Evolutionary conservation across 2,329 filamentous ascomycete genomes (phyloP).

Genomic region (Diaporthe velutina): DNA sequence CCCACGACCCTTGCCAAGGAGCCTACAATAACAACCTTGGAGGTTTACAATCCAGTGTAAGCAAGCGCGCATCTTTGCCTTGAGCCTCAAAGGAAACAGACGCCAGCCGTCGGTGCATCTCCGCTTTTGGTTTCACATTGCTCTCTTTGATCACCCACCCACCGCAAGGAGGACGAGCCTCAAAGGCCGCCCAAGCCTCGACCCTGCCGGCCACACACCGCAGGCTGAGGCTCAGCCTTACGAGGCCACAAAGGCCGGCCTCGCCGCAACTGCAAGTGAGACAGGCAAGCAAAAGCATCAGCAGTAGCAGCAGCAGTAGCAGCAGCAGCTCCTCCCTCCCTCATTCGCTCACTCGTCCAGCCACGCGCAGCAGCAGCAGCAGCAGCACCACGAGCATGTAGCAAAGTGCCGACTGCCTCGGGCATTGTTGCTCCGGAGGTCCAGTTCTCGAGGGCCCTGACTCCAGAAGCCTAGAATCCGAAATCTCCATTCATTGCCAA

Average conservation of each 20-base stretch:
- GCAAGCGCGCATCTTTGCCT: neutral
- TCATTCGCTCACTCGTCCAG: neutral
- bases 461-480: constrained; percentile 19
- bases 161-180: constrained; percentile 9
- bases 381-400: neutral
- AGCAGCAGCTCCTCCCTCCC: too few species aligned
- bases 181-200: constrained; percentile 18
- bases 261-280: constrained; percentile 12
- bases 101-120: neutral
- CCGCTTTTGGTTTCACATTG: constrained; percentile 28
- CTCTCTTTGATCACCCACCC: neutral
- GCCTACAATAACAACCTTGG: neutral
- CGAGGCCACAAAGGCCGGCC: constrained; percentile 22
- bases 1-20: neutral
- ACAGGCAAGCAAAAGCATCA: neutral
- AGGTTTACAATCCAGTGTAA: neutral
- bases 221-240: constrained; percentile 23
- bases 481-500: constrained; percentile 30
- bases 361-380: neutral
- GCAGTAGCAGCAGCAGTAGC: too few species aligned
- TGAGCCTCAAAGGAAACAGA: constrained; percentile 13
- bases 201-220: constrained; percentile 4
- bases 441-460: constrained; percentile 8
- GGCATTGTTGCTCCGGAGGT: constrained; percentile 13
- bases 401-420: constrained; percentile 22